Percentiles rank a stretch among this genome's conserved stretches.
These are phyloP conservation scores for Leccinellum luteum DNA, from an alignment of 768 basidiomycete species.

Conservation along the genomic window DNA sequence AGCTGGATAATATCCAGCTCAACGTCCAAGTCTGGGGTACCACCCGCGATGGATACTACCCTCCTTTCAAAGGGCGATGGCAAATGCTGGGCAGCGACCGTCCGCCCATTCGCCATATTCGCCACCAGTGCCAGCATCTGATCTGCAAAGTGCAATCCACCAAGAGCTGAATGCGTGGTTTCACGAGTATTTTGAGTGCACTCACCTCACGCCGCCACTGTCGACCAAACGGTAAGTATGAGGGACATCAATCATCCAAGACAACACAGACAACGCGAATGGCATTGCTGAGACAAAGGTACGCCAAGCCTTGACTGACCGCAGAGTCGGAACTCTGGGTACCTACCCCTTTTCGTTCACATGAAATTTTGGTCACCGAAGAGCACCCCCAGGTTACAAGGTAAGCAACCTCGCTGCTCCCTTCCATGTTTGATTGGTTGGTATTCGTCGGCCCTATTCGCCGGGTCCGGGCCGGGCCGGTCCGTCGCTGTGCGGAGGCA, in stretches of 20 bases:
- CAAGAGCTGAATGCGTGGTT: not conserved
- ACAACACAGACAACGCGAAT: not conserved
- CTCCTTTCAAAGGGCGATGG: not conserved
- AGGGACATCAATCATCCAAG: not conserved
- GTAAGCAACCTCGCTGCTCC: not conserved
- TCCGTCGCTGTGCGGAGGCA: not conserved
- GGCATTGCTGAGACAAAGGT: not conserved
- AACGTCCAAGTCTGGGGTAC: not conserved
- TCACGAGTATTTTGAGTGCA: not conserved
- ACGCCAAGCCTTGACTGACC: not conserved
- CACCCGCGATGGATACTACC: not conserved
- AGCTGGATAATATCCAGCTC: not conserved
- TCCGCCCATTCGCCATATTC: too few relatives aligned
- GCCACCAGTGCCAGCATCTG: not conserved
- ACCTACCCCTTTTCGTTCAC: not conserved
- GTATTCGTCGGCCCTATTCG: not conserved
- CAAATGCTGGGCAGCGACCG: not conserved
- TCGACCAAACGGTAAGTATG: not conserved
- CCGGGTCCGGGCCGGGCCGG: not conserved
- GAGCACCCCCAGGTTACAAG: not conserved
- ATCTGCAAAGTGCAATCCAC: not conserved
- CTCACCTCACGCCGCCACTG: not conserved
- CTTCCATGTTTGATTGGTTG: not conserved
- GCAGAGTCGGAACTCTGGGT: not conserved
- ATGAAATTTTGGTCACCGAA: not conserved